A percentile compares a stretch with the other conserved stretches of the same genome.
These are phyloP conservation scores for Protomyces inouyei DNA, from an alignment of 1,139 yeast species.

Conservation along the genomic window DNA sequence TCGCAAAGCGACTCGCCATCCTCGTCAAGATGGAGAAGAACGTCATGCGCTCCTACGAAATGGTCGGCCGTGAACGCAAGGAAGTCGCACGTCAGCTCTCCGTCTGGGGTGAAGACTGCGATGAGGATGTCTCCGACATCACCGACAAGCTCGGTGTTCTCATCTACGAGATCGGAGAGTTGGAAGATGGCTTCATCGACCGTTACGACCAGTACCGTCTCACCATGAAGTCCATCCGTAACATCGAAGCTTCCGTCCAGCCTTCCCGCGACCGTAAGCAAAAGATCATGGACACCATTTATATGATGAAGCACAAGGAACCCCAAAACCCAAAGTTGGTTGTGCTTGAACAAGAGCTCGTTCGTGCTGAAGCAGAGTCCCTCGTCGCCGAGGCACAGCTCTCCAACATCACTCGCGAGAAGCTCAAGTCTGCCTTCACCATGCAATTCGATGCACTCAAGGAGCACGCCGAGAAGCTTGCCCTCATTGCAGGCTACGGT, in stretches of 20 bases:
- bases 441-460: constrained; percentile 95
- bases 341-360: constrained; percentile 94
- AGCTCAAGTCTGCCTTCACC: constrained; percentile 93
- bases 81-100: constrained; percentile 95
- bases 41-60: constrained; percentile 88
- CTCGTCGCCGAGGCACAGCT: constrained; percentile 98
- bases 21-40: constrained; percentile 95
- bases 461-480: constrained; percentile 94
- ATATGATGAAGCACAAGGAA: constrained; percentile 95
- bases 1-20: constrained; percentile 82
- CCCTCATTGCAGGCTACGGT: constrained; percentile 97
- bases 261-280: constrained; percentile 98
- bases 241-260: constrained; percentile 95
- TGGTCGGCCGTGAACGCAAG: constrained; percentile 91
- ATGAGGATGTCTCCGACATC: constrained; percentile 93
- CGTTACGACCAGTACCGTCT: constrained; percentile 96
- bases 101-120: constrained; percentile 96
- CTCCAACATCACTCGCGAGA: constrained; percentile 95
- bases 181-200: constrained; percentile 96
- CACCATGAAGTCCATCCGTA: constrained; percentile 89
- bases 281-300: constrained; percentile 95
- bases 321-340: constrained; percentile 95
- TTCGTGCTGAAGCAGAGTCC: constrained; percentile 98
- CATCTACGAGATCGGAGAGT: constrained; percentile 92
- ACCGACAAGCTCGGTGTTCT: constrained; percentile 96